phyloP scores from a whole-genome alignment of 2,329 filamentous ascomycete genomes.

The Beauveria varroae region DNA sequence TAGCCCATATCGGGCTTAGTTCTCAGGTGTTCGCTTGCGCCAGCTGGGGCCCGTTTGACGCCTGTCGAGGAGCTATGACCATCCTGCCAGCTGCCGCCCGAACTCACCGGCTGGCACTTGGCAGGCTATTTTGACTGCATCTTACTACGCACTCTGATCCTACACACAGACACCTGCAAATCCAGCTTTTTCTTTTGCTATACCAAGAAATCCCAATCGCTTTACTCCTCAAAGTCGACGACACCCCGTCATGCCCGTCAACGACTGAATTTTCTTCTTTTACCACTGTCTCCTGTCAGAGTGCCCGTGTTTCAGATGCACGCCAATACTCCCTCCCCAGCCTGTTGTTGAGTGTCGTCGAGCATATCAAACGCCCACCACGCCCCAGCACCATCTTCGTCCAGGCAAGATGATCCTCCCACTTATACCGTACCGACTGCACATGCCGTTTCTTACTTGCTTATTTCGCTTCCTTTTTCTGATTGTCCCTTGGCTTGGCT shows the following conservation, averaged over 20 bases:
- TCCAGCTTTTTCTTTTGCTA: slow-evolving; percentile 4
- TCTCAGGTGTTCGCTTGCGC: neutral
- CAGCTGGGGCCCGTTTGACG: slow-evolving; percentile 2
- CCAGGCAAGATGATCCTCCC: neutral
- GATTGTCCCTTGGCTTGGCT: neutral
- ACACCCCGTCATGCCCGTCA: slow-evolving; percentile 6
- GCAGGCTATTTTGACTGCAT: slow-evolving; percentile 3
- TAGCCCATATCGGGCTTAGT: neutral
- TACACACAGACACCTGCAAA: neutral
- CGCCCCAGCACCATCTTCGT: neutral
- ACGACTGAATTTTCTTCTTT: slow-evolving; percentile 7
- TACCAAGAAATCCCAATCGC: neutral
- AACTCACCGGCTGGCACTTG: neutral
- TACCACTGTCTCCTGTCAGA: neutral
- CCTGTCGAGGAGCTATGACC: slow-evolving; percentile 7
- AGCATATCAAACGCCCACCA: slow-evolving; percentile 2
- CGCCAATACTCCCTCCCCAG: neutral
- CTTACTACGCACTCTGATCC: neutral
- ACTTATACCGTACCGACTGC: neutral
- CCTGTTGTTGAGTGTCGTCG: neutral
- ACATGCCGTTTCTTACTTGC: neutral
- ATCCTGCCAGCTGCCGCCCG: slow-evolving; percentile 5
- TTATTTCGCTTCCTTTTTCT: neutral
- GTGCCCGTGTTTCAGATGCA: slow-evolving; percentile 6
- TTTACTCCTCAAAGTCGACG: neutral